Evolutionary conservation across 2,329 filamentous ascomycete species (phyloP).

Genomic region (Fusarium sp.): DNA sequence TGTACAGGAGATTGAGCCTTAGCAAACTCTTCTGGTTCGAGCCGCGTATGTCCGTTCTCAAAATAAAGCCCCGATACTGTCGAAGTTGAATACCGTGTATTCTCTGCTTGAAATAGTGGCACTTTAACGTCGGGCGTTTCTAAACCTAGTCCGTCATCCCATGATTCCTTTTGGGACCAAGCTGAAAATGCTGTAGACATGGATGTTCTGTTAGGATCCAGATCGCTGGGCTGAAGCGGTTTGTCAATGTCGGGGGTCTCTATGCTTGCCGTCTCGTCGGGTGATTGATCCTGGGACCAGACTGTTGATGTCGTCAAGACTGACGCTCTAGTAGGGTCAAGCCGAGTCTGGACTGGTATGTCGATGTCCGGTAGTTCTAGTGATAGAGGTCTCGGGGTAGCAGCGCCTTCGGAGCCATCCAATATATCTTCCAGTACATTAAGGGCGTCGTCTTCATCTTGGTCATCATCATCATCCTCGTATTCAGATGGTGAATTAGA

Average conservation of each 20-base stretch:
- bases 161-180: conserved; percentile 8
- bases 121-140: conserved; percentile 16
- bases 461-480: conserved; percentile 16
- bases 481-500: conserved; percentile 37
- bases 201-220: conserved; percentile 16
- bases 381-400: conserved; percentile 30
- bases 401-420: conserved; percentile 9
- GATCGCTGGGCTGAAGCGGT: conserved; percentile 26
- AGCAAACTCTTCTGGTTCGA: conserved; percentile 26
- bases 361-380: conserved; percentile 25
- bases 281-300: conserved; percentile 21
- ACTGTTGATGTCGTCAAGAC: conserved; percentile 31
- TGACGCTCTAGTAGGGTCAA: conserved; percentile 18
- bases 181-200: conserved; percentile 23
- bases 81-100: conserved; percentile 29
- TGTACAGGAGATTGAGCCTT: conserved; percentile 8
- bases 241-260: conserved; percentile 24
- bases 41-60: conserved; percentile 10
- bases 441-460: conserved; percentile 25
- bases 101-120: conserved; percentile 24
- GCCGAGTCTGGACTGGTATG: conserved; percentile 20
- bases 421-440: conserved; percentile 29
- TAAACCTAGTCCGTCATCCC: conserved; percentile 1
- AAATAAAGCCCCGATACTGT: conserved; percentile 28
- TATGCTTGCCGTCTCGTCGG: conserved; percentile 1